Conservation (phyloP, 2,329 filamentous ascomycete species). For the Colletotrichum sp. region DNA sequence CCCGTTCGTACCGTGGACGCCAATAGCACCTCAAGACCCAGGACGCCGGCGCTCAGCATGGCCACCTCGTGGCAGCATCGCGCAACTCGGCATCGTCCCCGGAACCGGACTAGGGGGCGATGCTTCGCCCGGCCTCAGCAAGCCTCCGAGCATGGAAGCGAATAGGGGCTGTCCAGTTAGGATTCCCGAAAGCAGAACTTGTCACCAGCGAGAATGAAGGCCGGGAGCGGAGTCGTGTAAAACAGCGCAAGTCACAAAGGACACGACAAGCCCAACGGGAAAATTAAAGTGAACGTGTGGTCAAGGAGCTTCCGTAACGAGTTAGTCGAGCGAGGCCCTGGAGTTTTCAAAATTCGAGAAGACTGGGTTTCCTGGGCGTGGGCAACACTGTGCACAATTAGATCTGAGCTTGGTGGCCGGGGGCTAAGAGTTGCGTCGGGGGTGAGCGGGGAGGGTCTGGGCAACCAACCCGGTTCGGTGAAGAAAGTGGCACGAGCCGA, state of each 20-base stretch:
- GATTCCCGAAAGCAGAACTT: not conserved
- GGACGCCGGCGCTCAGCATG: conserved; percentile 8
- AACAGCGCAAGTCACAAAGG: not conserved
- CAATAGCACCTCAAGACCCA: not conserved
- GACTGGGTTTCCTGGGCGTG: not conserved
- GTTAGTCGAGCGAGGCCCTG: not conserved
- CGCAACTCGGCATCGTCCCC: not conserved
- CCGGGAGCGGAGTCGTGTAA: conserved; percentile 1
- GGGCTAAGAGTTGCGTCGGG: not conserved
- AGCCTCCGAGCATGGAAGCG: not conserved
- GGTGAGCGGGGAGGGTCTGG: not conserved
- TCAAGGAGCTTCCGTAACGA: not conserved
- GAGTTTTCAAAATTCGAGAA: conserved; percentile 3
- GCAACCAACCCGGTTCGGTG: not conserved
- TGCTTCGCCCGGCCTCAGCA: not conserved
- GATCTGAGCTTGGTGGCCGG: not conserved
- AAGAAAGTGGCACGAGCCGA: conserved; percentile 11
- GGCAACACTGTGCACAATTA: not conserved
- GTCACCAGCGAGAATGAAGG: not conserved
- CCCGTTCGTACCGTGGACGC: not conserved
- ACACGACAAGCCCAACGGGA: not conserved
- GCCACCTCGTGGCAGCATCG: conserved; percentile 14
- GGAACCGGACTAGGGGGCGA: not conserved
- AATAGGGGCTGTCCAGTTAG: not conserved
- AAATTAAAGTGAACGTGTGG: not conserved